Percentiles rank a stretch among this genome's conserved stretches.
phyloP scores from a whole-genome alignment of 1,284 basidiomycete genomes.

The Xerocomus nothofagi region DNA sequence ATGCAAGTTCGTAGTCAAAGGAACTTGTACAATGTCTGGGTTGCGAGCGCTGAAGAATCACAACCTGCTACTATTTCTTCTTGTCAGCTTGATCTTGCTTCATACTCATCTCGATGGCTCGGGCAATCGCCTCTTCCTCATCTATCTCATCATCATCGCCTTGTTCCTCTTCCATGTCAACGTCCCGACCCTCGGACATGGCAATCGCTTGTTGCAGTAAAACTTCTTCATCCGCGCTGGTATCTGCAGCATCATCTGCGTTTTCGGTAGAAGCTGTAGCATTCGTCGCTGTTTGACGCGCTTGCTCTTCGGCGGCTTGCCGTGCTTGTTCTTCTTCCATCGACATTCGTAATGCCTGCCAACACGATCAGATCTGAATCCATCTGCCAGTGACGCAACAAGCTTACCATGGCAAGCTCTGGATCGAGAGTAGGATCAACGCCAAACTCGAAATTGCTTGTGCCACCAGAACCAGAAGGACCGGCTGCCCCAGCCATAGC shows the following conservation, averaged over 20 bases:
- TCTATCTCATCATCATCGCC: slow-evolving; percentile 48
- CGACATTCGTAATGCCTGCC: slow-evolving; percentile 92
- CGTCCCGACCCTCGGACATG: slow-evolving; percentile 50
- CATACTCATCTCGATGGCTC: slow-evolving; percentile 63
- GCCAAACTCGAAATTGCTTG: slow-evolving; percentile 80
- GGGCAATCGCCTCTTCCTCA: slow-evolving; percentile 55
- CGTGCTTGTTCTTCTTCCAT: slow-evolving; percentile 96
- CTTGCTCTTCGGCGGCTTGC: slow-evolving; percentile 60
- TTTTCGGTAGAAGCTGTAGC: slow-evolving; percentile 28
- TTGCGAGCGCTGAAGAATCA: neutral
- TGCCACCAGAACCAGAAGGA: slow-evolving; percentile 47
- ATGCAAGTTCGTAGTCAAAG: neutral
- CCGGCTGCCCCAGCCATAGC: slow-evolving; percentile 50
- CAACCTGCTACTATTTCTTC: slow-evolving; percentile 30
- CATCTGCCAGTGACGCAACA: neutral
- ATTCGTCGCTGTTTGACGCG: slow-evolving; percentile 36
- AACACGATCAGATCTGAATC: slow-evolving; percentile 3
- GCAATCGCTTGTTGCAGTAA: slow-evolving; percentile 65
- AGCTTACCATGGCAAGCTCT: slow-evolving; percentile 89
- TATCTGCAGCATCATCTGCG: slow-evolving; percentile 36
- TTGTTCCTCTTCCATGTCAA: slow-evolving; percentile 39
- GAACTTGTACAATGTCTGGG: slow-evolving; percentile 5
- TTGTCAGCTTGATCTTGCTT: slow-evolving; percentile 42
- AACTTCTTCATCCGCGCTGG: slow-evolving; percentile 66
- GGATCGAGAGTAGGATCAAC: slow-evolving; percentile 96